Evolutionary conservation across 179 eudicot species (phyloP), one percentile per base, ranked within the genome.

Genomic region (Sideroxylon spinosum): DNA sequence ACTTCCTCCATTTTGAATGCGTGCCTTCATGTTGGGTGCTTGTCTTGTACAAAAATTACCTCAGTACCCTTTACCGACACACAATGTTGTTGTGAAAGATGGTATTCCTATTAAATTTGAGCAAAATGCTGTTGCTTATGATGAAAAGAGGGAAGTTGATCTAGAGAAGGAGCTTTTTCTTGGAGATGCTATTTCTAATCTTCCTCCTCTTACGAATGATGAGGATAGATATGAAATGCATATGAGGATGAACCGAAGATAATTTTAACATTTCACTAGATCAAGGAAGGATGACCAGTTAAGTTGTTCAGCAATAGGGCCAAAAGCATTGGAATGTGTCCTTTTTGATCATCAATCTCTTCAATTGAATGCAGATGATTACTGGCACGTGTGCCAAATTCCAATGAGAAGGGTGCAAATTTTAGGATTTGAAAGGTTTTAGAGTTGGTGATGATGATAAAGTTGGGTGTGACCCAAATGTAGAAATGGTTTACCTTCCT

Each of bases 21-120:
- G 98, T 0, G 88, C 88, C 20, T 92, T 94, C 67, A 68, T 94
- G 55, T 94, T 97, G 98, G 98, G 93, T 62, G 94, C 97, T 9
- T 78, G 79, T 22, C 90, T 91, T 7, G 72, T 88, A 6, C 89
- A 91, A 94, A 97, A 80, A 20, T 76, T 95, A 83, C 90, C 97
- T 50, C 93, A 89, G 53, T 95, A 88, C 73, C 90, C 97, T 0
- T 71, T 95, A 81, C 98, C 98, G 1, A 89, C 98, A 0, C 96
- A 93, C 71, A 85, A 90, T 74, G 81, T 87, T 64, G 86, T 91
- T 37, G 65, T 74, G 13, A 82, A 95, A 74, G 97, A 97, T 23
- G 85, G 68, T 23, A 75, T 84, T n/a, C 97, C 97, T 1, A 59
- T 26, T 14, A 94, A 89, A 57, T 93, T 93, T 82, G 93, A 90